A percentile compares a stretch with the other conserved stretches of the same genome.
phyloP scores from a whole-genome alignment of 257 asterid species.

The Plantago ovata region DNA sequence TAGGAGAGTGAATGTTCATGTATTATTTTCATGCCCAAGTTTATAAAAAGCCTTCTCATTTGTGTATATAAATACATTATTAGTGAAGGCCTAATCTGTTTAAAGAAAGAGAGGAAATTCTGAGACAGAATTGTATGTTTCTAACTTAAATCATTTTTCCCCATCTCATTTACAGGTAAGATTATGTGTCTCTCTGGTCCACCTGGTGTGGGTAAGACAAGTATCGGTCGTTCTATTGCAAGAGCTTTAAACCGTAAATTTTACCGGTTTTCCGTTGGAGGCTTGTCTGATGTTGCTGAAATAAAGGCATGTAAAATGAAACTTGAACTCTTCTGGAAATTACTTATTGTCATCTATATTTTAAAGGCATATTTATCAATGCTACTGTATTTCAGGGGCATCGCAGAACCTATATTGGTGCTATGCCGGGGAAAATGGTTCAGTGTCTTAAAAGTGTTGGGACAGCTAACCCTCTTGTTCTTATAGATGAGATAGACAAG shows the following conservation, averaged over 20 bases:
- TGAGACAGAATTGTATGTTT: slow-evolving; percentile 9
- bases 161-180: slow-evolving; percentile 58
- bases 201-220: slow-evolving; percentile 99
- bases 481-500: slow-evolving; percentile 99
- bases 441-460: slow-evolving; percentile 95
- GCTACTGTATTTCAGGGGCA: slow-evolving; percentile 63
- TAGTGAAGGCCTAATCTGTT: neutral
- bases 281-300: slow-evolving; percentile 99
- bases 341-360: neutral
- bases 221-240: slow-evolving; percentile 98
- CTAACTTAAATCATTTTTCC: slow-evolving; percentile 14
- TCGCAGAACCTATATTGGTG: slow-evolving; percentile 98
- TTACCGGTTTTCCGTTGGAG: slow-evolving; percentile 98
- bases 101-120: too few relatives aligned
- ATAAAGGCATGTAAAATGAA: slow-evolving; percentile 58
- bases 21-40: neutral
- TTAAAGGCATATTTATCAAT: slow-evolving; percentile 19
- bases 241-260: slow-evolving; percentile 97
- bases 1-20: neutral
- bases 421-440: slow-evolving; percentile 99
- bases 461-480: slow-evolving; percentile 97
- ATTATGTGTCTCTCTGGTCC: slow-evolving; percentile 98
- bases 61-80: neutral
- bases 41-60: neutral
- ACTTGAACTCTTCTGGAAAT: slow-evolving; percentile 11